Evolutionary conservation across 1,139 yeast species (phyloP).

Genomic region (Lodderomyces theae): DNA sequence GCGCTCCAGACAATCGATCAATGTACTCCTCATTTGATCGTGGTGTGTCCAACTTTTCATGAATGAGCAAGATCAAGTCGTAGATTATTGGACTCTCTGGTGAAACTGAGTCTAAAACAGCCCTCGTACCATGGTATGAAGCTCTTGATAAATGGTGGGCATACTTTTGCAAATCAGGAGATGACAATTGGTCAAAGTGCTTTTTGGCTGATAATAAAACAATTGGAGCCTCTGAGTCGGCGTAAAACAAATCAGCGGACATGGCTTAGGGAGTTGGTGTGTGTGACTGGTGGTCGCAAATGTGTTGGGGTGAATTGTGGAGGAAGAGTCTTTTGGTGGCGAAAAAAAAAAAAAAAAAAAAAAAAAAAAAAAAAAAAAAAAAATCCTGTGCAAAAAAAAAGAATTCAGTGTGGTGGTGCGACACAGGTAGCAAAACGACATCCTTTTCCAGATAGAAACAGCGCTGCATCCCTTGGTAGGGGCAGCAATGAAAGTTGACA

Average conservation of each 20-base stretch:
- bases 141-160: conserved; percentile 85
- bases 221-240: conserved; percentile 47
- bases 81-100: conserved; percentile 75
- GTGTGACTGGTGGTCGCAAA: no score
- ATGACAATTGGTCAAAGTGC: conserved; percentile 41
- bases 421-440: no score
- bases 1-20: conserved; percentile 18
- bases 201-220: conserved; percentile 41
- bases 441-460: no score
- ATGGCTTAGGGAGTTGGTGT: no score
- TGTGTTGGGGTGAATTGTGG: no score
- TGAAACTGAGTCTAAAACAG: conserved; percentile 78
- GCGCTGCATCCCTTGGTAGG: no score
- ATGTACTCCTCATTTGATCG: conserved; percentile 41
- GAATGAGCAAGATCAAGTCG: conserved; percentile 62
- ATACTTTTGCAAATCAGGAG: conserved; percentile 46
- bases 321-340: no score
- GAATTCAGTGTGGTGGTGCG: no score
- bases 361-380: no score
- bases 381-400: no score
- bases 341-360: no score
- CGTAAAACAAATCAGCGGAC: conserved; percentile 23
- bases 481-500: no score
- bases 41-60: conserved; percentile 50
- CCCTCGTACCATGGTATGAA: conserved; percentile 78